A percentile compares a stretch with the other conserved stretches of the same genome.
Evolutionary conservation across 1,284 basidiomycete species (phyloP).

Genomic region (Mycena sp.): DNA sequence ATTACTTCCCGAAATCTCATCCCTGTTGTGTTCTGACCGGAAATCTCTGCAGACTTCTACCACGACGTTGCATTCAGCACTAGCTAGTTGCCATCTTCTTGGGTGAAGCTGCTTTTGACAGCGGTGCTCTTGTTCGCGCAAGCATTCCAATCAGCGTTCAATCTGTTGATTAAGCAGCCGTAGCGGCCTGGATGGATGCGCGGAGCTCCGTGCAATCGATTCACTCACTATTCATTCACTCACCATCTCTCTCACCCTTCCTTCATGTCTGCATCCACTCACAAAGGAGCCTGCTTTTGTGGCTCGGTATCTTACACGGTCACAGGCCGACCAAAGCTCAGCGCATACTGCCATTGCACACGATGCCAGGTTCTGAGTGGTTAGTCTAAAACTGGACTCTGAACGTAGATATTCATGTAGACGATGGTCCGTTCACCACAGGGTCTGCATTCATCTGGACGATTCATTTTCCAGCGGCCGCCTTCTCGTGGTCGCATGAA

Average conservation of each 20-base stretch:
- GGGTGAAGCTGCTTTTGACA: too few relatives aligned
- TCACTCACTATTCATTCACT: neutral
- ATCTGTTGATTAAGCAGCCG: too few relatives aligned
- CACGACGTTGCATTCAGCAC: too few relatives aligned
- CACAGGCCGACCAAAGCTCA: conserved; percentile 56
- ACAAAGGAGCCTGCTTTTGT: conserved; percentile 64
- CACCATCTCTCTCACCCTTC: conserved; percentile 21
- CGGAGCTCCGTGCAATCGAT: conserved; percentile 19
- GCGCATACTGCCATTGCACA: conserved; percentile 73
- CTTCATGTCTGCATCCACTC: conserved; percentile 7
- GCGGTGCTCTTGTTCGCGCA: too few relatives aligned
- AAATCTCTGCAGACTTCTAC: too few relatives aligned
- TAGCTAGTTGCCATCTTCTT: too few relatives aligned
- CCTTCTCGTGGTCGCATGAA: conserved; percentile 63
- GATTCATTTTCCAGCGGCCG: conserved; percentile 58
- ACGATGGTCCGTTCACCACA: conserved; percentile 33
- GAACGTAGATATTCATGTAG: neutral
- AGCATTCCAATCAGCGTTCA: too few relatives aligned
- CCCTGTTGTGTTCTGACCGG: too few relatives aligned
- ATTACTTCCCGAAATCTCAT: too few relatives aligned
- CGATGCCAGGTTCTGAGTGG: conserved; percentile 55
- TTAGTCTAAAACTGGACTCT: neutral
- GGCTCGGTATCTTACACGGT: conserved; percentile 55
- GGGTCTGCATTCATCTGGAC: conserved; percentile 70
- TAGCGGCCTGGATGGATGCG: too few relatives aligned